phyloP scores from a whole-genome alignment of 768 basidiomycete species.

The Clavaria fumosa region DNA sequence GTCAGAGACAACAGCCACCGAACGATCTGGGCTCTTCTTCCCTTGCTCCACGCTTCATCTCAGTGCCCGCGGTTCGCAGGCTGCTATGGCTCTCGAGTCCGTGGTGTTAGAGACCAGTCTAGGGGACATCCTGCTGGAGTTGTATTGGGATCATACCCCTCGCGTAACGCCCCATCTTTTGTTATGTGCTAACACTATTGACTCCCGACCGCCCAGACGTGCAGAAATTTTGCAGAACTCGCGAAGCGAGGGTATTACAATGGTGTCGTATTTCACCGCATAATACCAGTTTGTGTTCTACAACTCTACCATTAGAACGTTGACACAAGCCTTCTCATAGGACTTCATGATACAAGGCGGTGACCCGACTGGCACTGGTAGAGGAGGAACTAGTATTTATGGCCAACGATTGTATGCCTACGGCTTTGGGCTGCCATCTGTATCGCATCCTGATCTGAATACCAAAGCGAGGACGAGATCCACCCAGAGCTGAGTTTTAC shows the following conservation, averaged over 20 bases:
- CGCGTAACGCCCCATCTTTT: conserved; percentile 27
- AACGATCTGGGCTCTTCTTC: no score
- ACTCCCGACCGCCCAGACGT: conserved; percentile 42
- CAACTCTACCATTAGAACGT: background rate
- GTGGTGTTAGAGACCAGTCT: conserved; percentile 71
- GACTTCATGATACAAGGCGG: conserved; percentile 98
- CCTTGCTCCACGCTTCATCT: no score
- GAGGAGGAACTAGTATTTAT: conserved; percentile 82
- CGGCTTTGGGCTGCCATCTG: background rate
- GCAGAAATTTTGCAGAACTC: conserved; percentile 88
- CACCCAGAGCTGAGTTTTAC: conserved; percentile 86
- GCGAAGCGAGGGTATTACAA: conserved; percentile 91
- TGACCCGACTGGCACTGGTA: conserved; percentile 90
- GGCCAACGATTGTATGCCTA: conserved; percentile 68
- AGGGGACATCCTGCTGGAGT: conserved; percentile 78
- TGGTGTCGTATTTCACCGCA: conserved; percentile 77
- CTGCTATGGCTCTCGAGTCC: no score
- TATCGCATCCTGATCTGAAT: conserved; percentile 2
- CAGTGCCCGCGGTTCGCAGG: no score
- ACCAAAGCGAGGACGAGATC: conserved; percentile 70
- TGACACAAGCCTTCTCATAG: conserved; percentile 21
- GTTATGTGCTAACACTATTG: conserved; percentile 8
- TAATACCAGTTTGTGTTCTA: conserved; percentile 51
- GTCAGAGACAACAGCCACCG: no score
- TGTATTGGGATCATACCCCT: conserved; percentile 89